A percentile compares a stretch with the other conserved stretches of the same genome.
Evolutionary conservation across 108 stramenopile genomes (phyloP).

Genomic region (Cylindrotheca fusiformis): DNA sequence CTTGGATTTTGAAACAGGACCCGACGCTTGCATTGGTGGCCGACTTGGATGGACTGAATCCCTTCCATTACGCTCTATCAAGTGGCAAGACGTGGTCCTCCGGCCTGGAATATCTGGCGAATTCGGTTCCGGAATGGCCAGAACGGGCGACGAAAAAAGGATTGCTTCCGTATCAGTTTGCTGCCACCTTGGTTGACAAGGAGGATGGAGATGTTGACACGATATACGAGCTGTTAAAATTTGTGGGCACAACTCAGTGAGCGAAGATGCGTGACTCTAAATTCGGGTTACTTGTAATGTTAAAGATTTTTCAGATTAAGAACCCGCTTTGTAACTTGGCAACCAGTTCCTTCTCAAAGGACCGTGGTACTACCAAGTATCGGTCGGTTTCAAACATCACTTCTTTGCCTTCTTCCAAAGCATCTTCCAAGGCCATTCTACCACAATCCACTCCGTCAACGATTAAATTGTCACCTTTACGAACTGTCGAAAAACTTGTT

Average conservation of each 20-base stretch:
- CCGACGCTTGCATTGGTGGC: neutral
- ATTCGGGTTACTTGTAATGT: too few species aligned
- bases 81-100: neutral
- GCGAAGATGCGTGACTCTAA: too few species aligned
- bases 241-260: neutral
- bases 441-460: conserved; percentile 48
- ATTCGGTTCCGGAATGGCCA: neutral
- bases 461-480: conserved; percentile 16
- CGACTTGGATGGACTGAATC: neutral
- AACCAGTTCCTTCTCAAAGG: conserved; percentile 27
- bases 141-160: neutral
- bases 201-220: neutral
- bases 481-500: neutral
- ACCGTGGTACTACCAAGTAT: conserved; percentile 22
- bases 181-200: neutral
- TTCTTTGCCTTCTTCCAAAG: conserved; percentile 26
- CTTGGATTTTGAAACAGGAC: neutral
- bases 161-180: neutral
- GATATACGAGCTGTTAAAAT: neutral
- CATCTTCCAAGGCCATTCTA: conserved; percentile 41
- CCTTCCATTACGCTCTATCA: neutral
- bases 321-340: conserved; percentile 18
- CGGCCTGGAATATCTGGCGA: neutral
- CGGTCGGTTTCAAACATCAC: conserved; percentile 21
- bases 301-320: conserved; percentile 16